Evolutionary conservation across 805 yeast species (phyloP).

Genomic region (Cephaloascus fragrans): DNA sequence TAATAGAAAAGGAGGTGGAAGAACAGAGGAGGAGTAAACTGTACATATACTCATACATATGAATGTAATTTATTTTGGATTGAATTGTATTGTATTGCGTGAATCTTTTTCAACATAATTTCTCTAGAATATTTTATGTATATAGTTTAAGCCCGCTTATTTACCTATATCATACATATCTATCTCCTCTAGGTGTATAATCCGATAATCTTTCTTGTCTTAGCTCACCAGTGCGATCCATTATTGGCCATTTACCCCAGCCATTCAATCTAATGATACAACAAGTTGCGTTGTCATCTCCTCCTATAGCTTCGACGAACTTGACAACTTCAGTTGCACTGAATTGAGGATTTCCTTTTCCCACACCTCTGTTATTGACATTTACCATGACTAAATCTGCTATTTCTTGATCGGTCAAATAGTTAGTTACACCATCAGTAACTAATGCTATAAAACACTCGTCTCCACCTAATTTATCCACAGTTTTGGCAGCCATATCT

Average conservation of each 20-base stretch:
- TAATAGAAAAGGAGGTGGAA: no score
- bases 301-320: conserved; percentile 79
- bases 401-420: conserved; percentile 81
- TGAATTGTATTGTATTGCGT: no score
- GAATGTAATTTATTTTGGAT: no score
- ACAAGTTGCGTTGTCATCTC: conserved; percentile 95
- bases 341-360: conserved; percentile 69
- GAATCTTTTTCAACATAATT: no score
- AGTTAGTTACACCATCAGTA: conserved; percentile 82
- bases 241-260: conserved; percentile 90
- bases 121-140: no score
- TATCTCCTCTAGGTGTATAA: conserved; percentile 9
- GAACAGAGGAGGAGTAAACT: no score
- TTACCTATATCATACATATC: no score
- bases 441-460: conserved; percentile 79
- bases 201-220: conserved; percentile 63
- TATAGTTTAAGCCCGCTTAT: no score
- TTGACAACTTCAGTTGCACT: conserved; percentile 81
- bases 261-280: conserved; percentile 69
- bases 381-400: conserved; percentile 78
- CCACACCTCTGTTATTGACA: conserved; percentile 51
- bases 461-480: conserved; percentile 60
- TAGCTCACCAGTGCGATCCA: conserved; percentile 73
- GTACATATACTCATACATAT: no score
- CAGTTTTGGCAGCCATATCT: conserved; percentile 23